A percentile compares a stretch with the other conserved stretches of the same genome.
Conservation (phyloP, 2,329 filamentous ascomycete species). For the Alternaria sp. region DNA sequence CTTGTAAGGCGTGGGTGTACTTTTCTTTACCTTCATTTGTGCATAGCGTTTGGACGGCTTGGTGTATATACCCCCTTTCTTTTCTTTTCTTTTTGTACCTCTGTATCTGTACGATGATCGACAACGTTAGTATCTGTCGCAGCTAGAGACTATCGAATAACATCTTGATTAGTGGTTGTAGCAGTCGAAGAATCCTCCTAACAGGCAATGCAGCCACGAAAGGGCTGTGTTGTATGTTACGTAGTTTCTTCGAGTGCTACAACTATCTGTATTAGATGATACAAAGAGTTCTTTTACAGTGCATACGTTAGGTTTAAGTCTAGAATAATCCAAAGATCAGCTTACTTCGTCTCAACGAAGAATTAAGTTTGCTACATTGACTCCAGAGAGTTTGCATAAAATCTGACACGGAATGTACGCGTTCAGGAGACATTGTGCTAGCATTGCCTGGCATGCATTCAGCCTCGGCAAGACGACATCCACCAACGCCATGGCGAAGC, state of each 20-base stretch:
- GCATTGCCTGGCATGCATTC: not conserved
- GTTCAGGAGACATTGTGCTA: not conserved
- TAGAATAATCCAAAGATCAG: not conserved
- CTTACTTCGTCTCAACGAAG: not conserved
- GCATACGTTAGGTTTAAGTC: not conserved
- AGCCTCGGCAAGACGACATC: constrained; percentile 7
- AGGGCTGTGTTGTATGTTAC: not conserved
- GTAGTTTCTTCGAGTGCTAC: not conserved
- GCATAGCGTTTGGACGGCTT: constrained; percentile 34
- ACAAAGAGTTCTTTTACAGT: not conserved
- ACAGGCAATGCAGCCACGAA: not conserved
- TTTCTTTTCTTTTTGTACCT: constrained; percentile 10
- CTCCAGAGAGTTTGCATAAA: not conserved
- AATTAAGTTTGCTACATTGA: not conserved
- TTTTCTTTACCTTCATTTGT: constrained; percentile 21
- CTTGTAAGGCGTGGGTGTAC: constrained; percentile 58
- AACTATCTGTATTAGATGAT: not conserved
- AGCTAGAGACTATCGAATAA: not conserved
- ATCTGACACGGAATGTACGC: not conserved
- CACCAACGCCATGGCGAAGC: not conserved
- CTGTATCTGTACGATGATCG: constrained; percentile 18
- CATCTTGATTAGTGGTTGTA: not conserved
- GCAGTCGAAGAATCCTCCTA: not conserved
- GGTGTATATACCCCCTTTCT: constrained; percentile 28
- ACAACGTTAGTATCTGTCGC: constrained; percentile 1